Evolutionary conservation across 2,329 filamentous ascomycete species (phyloP).

Genomic region (Penicillium rolfsii): DNA sequence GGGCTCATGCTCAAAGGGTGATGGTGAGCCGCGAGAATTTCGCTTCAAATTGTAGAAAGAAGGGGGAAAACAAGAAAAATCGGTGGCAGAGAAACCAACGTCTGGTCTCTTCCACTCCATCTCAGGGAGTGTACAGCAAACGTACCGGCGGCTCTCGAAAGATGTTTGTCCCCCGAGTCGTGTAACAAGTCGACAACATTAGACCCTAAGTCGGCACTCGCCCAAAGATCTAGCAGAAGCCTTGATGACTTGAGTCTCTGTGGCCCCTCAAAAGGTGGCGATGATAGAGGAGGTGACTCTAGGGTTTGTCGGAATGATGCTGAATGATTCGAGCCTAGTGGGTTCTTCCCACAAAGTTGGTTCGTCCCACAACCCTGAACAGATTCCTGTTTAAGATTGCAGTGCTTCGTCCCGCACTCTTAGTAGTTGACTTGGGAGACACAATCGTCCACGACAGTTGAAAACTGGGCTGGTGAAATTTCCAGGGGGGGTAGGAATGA

Average conservation of each 20-base stretch:
- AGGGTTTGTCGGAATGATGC: background rate
- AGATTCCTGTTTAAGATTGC: background rate
- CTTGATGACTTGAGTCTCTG: slow-evolving; percentile 25
- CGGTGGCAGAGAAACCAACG: slow-evolving; percentile 14
- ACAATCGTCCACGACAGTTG: slow-evolving; percentile 33
- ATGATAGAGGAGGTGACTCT: background rate
- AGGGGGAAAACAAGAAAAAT: background rate
- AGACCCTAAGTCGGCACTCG: slow-evolving; percentile 32
- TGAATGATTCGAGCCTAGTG: background rate
- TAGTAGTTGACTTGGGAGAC: slow-evolving; percentile 25
- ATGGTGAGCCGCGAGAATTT: slow-evolving; percentile 3
- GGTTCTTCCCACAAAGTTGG: background rate
- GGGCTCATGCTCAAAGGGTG: slow-evolving; percentile 7
- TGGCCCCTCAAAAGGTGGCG: slow-evolving; percentile 4
- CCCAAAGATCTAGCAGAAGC: slow-evolving; percentile 27
- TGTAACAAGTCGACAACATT: slow-evolving; percentile 41
- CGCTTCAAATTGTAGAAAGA: slow-evolving; percentile 1
- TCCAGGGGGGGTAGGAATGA: slow-evolving; percentile 19
- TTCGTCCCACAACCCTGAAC: background rate
- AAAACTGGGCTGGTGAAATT: slow-evolving; percentile 31
- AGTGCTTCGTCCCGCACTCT: slow-evolving; percentile 12
- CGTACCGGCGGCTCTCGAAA: slow-evolving; percentile 36
- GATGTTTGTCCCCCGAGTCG: slow-evolving; percentile 39
- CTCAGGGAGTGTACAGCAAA: slow-evolving; percentile 22
- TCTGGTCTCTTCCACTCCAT: slow-evolving; percentile 12